phyloP scores from a whole-genome alignment of 73 alveolate genomes.

The Paramecium caudatum region DNA sequence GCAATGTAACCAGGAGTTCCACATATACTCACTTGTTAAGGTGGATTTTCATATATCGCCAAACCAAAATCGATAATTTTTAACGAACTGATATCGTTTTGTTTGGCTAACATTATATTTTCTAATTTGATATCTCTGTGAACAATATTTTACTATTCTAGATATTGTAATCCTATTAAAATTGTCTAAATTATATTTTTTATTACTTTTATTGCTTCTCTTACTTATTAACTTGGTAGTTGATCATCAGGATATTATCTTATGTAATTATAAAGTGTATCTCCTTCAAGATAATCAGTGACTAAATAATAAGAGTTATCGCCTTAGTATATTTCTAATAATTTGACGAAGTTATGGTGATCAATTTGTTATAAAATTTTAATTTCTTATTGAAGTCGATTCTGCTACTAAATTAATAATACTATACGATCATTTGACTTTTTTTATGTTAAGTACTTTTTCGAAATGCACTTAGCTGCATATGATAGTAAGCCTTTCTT shows the following conservation, averaged over 20 bases:
- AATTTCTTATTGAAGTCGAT: slow-evolving; percentile 42
- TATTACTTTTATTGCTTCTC: neutral
- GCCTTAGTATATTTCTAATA: slow-evolving; percentile 49
- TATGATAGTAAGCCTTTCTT: neutral
- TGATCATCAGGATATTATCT: slow-evolving; percentile 15
- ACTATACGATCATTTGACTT: slow-evolving; percentile 62
- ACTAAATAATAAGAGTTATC: slow-evolving; percentile 56
- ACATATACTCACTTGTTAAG: slow-evolving; percentile 35
- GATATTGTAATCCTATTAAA: slow-evolving; percentile 48
- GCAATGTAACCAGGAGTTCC: slow-evolving; percentile 84
- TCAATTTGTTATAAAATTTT: neutral
- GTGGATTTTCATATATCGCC: slow-evolving; percentile 67
- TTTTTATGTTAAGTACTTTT: neutral
- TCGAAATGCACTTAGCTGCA: slow-evolving; percentile 67
- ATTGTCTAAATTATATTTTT: neutral
- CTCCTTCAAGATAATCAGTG: slow-evolving; percentile 61
- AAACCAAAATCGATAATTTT: slow-evolving; percentile 86
- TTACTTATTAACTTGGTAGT: neutral
- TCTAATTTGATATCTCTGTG: slow-evolving; percentile 81
- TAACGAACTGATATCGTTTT: slow-evolving; percentile 64
- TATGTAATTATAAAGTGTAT: slow-evolving; percentile 44
- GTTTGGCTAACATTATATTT: slow-evolving; percentile 70
- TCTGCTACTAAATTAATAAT: neutral
- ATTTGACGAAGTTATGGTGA: slow-evolving; percentile 6
- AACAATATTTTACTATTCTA: slow-evolving; percentile 64